A percentile compares a stretch with the other conserved stretches of the same genome.
These are phyloP conservation scores for Cercospora beticola DNA, from an alignment of 2,329 filamentous ascomycete species.

Conservation along the genomic window DNA sequence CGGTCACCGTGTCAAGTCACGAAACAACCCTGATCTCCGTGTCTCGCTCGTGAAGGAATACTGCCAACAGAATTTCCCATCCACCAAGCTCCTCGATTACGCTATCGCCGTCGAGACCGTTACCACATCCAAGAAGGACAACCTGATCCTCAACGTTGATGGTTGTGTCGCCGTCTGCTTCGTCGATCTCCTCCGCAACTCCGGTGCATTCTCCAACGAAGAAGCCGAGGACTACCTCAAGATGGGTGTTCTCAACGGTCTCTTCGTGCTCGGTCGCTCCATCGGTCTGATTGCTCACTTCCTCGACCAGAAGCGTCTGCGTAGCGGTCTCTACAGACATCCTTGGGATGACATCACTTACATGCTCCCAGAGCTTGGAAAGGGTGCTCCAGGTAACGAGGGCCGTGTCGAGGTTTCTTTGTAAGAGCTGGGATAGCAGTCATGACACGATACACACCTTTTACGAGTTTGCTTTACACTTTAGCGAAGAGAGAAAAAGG, in stretches of 20 bases:
- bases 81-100: slow-evolving; percentile 97
- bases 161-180: slow-evolving; percentile 98
- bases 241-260: slow-evolving; percentile 99
- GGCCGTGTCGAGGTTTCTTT: slow-evolving; percentile 77
- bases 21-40: slow-evolving; percentile 99
- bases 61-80: slow-evolving; percentile 95
- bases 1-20: slow-evolving; percentile 98
- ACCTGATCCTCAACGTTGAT: slow-evolving; percentile 98
- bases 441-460: neutral
- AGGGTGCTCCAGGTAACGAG: slow-evolving; percentile 70
- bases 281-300: slow-evolving; percentile 99
- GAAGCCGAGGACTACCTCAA: slow-evolving; percentile 98
- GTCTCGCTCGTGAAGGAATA: slow-evolving; percentile 99
- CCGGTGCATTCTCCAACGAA: slow-evolving; percentile 91
- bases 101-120: slow-evolving; percentile 96
- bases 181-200: slow-evolving; percentile 95
- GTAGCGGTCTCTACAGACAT: slow-evolving; percentile 94
- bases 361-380: slow-evolving; percentile 76
- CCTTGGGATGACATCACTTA: slow-evolving; percentile 99
- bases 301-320: slow-evolving; percentile 98
- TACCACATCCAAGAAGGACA: slow-evolving; percentile 99
- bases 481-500: slow-evolving; percentile 8
- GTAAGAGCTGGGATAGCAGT: neutral
- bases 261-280: slow-evolving; percentile 94
- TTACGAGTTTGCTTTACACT: slow-evolving; percentile 2